Base-by-base conservation (phyloP, 164 flowering plant genomes). In the Magnolia officinalis region DNA sequence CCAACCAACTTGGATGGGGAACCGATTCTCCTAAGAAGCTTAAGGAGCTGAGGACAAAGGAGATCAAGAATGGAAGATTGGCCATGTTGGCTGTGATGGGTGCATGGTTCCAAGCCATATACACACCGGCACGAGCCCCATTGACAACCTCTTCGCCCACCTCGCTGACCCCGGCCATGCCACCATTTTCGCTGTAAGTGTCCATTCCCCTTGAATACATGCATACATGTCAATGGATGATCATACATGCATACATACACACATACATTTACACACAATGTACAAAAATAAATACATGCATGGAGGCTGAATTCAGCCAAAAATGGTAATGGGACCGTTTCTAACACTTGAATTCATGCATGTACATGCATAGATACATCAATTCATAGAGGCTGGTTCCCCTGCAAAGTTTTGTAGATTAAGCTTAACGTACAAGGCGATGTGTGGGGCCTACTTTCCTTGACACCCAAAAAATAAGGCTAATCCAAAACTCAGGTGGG, bases 1-100 rank as follows among this genome's bases (percentile, higher is more conserved):
- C n/a, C n/a, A n/a, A 95, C 85, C 98, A 98, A 0, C 85, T 93
- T 10, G 98, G 98, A 0, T 95, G 97, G 97, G 98, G 97, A n/a
- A 72, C 80, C 0, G 96, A 90, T 6, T 89, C 95, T 0, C 90
- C 92, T 6, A 88, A 84, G 65, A 93, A 95, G 83, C 21, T 95
- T 63, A 93, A 88, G 90, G 98, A 95, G 82, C 78, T 93, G 86
- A 91, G 98, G 84, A 89, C 92, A 1, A 95, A 93, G 84, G 98
- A 95, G 89, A 92, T 95, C 81, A 95, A 93, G 91, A 95, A 95
- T 72, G 98, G 98, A 24, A 85, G 98, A 63, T 80, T 93, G 86
- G 98, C 98, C 24, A 95, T 95, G 98, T 86, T 95, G 88, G 98
- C 98, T 2, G 98, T 93, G 21, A 89, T 95, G 89, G 98, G 98